Evolutionary conservation across 345 rosid species (phyloP).

Genomic region (Pugionium cornutum): DNA sequence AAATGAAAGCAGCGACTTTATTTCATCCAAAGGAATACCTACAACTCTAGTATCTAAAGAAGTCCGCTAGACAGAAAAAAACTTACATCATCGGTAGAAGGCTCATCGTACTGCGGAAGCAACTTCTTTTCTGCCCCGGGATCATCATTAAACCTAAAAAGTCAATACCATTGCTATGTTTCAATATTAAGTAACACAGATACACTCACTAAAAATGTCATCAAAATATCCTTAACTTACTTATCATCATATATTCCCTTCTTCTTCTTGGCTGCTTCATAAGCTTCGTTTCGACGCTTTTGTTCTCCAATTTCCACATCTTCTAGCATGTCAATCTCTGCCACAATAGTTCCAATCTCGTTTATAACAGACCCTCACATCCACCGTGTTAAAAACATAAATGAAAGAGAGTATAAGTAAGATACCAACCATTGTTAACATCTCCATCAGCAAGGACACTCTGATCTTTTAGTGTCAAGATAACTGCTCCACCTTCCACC

Average conservation of each 20-base stretch:
- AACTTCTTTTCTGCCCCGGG: constrained; percentile 72
- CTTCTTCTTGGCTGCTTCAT: constrained; percentile 87
- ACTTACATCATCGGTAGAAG: constrained; percentile 68
- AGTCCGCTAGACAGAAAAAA: constrained; percentile 11
- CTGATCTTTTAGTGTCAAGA: constrained; percentile 93
- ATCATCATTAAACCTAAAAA: constrained; percentile 79
- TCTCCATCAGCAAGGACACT: constrained; percentile 80
- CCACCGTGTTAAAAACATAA: constrained; percentile 28
- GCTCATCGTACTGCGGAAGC: constrained; percentile 90
- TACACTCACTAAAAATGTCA: constrained; percentile 28
- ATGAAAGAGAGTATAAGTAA: constrained; percentile 25
- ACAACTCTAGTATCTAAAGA: constrained; percentile 1
- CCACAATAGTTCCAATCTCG: constrained; percentile 43
- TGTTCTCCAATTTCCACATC: constrained; percentile 98
- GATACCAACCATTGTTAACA: constrained; percentile 70
- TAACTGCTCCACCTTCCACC: constrained; percentile 92
- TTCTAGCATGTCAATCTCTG: constrained; percentile 97
- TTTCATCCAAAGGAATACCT: constrained; percentile 13
- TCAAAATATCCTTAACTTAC: constrained; percentile 45
- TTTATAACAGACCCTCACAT: constrained; percentile 42
- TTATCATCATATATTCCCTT: constrained; percentile 77
- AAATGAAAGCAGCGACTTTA: constrained; percentile 30
- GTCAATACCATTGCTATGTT: constrained; percentile 19
- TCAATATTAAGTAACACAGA: constrained; percentile 19
- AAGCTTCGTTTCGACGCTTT: constrained; percentile 83